Conservation (phyloP, 2,329 filamentous ascomycete species). For the Plectosphaerella plurivora region DNA sequence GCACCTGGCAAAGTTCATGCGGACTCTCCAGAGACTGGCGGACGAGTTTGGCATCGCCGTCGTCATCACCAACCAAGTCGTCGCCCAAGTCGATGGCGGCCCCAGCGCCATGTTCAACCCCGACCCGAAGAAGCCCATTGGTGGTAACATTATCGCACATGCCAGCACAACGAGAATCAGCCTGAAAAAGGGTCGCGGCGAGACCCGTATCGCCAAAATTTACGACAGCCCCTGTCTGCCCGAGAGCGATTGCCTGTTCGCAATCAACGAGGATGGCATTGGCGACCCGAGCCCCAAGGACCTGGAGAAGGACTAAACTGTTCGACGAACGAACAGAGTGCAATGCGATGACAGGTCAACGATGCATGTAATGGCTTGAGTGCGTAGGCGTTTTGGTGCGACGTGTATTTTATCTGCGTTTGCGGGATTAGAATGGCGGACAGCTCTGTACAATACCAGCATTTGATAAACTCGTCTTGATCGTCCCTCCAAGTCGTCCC, state of each 20-base stretch:
- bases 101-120: constrained; percentile 98
- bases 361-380: constrained; percentile 12
- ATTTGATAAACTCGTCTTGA: too few relatives aligned
- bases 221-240: constrained; percentile 97
- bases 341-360: not conserved
- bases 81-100: constrained; percentile 95
- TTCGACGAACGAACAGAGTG: not conserved
- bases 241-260: constrained; percentile 94
- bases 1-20: constrained; percentile 84
- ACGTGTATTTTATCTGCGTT: too few relatives aligned
- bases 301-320: constrained; percentile 69
- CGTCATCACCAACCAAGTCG: constrained; percentile 97
- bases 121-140: constrained; percentile 98
- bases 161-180: constrained; percentile 93
- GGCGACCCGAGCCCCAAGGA: constrained; percentile 95
- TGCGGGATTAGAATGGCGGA: not conserved
- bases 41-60: constrained; percentile 94
- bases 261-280: constrained; percentile 95
- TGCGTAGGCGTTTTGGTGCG: constrained; percentile 22
- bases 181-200: constrained; percentile 89
- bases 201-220: constrained; percentile 98
- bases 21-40: constrained; percentile 72
- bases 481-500: too few relatives aligned
- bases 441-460: not conserved
- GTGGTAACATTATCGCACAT: constrained; percentile 97